phyloP scores from a whole-genome alignment of 139 green algal species.

The Coelastrella sp. region DNA sequence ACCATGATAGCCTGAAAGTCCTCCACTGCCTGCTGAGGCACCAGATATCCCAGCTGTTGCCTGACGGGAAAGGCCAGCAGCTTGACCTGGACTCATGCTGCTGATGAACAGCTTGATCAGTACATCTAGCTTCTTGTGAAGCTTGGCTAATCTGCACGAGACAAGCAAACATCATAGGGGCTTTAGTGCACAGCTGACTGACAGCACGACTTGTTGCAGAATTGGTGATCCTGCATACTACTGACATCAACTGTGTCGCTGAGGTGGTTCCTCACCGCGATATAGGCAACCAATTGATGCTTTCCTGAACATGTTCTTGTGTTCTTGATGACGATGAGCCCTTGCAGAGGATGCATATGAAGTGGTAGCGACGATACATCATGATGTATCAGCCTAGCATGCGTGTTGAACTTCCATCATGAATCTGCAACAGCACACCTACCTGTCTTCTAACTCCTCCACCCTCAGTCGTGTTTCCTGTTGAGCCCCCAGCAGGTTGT shows the following conservation, averaged over 20 bases:
- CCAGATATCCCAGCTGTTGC: not conserved
- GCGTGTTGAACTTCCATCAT: no score
- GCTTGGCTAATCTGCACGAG: not conserved
- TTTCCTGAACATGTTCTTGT: no score
- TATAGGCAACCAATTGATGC: no score
- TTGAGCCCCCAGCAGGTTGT: conserved; percentile 60
- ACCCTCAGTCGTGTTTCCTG: conserved; percentile 46
- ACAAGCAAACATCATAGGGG: not conserved
- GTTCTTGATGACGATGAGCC: no score
- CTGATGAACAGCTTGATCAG: conserved; percentile 50
- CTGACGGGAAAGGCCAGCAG: not conserved
- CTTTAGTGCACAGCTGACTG: not conserved
- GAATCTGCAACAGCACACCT: no score
- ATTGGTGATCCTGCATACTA: no score
- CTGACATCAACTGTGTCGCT: no score
- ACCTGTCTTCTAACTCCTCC: conserved; percentile 47
- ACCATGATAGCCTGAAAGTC: not conserved
- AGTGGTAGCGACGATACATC: no score
- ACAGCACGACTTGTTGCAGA: no score
- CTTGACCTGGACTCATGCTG: conserved; percentile 3
- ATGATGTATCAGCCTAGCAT: no score
- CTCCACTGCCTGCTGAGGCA: not conserved
- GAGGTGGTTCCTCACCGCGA: no score
- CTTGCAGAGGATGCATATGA: no score
- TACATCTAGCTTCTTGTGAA: conserved; percentile 51